Percentiles rank a stretch among this genome's conserved stretches.
These are phyloP conservation scores for Pseudocercospora fuligena DNA, from an alignment of 2,329 filamentous ascomycete genomes.

Conservation along the genomic window DNA sequence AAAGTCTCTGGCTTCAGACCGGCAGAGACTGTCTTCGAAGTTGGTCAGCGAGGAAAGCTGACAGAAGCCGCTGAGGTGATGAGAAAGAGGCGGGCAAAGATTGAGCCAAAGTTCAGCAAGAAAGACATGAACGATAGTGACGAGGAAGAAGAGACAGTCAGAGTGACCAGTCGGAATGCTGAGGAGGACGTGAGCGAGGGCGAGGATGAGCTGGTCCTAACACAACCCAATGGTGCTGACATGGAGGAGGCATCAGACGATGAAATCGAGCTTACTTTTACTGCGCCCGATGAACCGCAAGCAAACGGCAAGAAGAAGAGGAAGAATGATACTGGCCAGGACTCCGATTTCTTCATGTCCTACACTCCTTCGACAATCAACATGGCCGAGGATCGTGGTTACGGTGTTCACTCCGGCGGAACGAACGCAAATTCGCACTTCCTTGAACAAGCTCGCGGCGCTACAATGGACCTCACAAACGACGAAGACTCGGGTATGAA, in stretches of 20 bases:
- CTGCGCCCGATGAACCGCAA: conserved; percentile 39
- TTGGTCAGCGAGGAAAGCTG: conserved; percentile 73
- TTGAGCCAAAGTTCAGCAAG: conserved; percentile 61
- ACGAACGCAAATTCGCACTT: conserved; percentile 71
- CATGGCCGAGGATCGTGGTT: conserved; percentile 85
- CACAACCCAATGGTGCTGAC: conserved; percentile 39
- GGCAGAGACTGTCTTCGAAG: conserved; percentile 94
- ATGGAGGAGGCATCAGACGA: conserved; percentile 56
- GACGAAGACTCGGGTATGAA: conserved; percentile 81
- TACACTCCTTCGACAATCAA: conserved; percentile 85
- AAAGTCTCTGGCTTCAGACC: conserved; percentile 88
- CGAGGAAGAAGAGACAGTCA: conserved; percentile 32
- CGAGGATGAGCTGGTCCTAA: conserved; percentile 44
- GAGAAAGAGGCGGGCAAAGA: conserved; percentile 71
- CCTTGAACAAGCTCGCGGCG: conserved; percentile 81
- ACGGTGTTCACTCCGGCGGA: conserved; percentile 82
- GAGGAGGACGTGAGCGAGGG: conserved; percentile 50
- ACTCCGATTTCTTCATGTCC: conserved; percentile 93
- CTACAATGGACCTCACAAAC: conserved; percentile 89
- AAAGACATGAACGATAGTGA: conserved; percentile 45
- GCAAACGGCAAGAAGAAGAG: conserved; percentile 29
- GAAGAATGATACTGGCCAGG: conserved; percentile 55
- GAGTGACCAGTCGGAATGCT: conserved; percentile 44
- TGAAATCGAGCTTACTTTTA: conserved; percentile 59
- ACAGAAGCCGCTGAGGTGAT: conserved; percentile 76